Evolutionary conservation across 257 asterid genomes (phyloP), one percentile per base, ranked within the genome.

Genomic region (Knoxia roxburghii): DNA sequence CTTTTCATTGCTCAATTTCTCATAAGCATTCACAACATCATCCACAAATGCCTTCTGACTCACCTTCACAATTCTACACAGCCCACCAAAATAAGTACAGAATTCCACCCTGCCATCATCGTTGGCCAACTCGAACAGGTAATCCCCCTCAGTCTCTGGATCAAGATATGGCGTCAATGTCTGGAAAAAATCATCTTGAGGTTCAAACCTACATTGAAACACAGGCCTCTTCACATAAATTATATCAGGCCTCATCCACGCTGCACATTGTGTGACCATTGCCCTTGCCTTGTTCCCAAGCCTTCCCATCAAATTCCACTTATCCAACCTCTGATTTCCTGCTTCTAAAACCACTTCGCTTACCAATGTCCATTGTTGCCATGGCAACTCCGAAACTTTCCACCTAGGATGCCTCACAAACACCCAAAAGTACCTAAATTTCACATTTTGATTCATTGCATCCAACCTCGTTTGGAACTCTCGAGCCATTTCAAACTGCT

Each of bases 211-310:
- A 70, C 97, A 88, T 37, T 93, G 99, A 61, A 85, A 93, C 23
- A 93, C 97, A 0, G 99, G 99, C 55, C 94, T 86, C 66, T 83
- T 85, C 17, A 93, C 97, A 14, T 90, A 93, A 33, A 90, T 60
- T 21, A 92, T 89, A 73, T 92, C 98, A 2, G 98, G 98, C 78
- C 97, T 92, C 95, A 87, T 87, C 98, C 96, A 92, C 15, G 98
- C 92, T 0, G 98, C 98, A 63, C 98, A 92, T 40, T 88, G 93
- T 0, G 98, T 87, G 58, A 93, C 85, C 86, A 76, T 67, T 1
- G 90, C 37, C 61, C 99, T 81, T 0, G 97, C 67, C 24, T 77
- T 80, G 51, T 88, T 90, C 76, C 99, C 99, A 0, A 93, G 81
- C 89, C 95, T 77, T 8, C 99, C 97, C 99, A 90, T 93, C 74